These are phyloP conservation scores for Lasiodiplodia sp. DNA, from an alignment of 2,329 filamentous ascomycete species.

Conservation along the genomic window DNA sequence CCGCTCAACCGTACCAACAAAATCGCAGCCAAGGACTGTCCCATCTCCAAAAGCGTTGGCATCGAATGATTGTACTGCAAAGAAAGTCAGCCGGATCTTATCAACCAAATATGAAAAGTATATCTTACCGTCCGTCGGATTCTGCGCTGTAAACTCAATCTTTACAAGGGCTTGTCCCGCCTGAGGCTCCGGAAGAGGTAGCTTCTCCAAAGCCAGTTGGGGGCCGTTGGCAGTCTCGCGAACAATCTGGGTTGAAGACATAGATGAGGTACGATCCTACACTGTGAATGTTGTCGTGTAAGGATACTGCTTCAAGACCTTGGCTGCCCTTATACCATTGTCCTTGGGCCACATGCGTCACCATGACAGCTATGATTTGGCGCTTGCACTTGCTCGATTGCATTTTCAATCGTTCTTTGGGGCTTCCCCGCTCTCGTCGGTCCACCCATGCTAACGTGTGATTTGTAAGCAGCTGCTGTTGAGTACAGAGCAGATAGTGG, in stretches of 20 bases:
- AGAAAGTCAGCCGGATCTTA: not conserved
- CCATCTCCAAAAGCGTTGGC: constrained; percentile 48
- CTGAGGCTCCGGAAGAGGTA: not conserved
- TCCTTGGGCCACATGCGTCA: not conserved
- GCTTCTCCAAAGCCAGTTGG: not conserved
- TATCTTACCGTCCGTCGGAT: constrained; percentile 36
- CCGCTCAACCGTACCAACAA: constrained; percentile 46
- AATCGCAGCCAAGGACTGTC: constrained; percentile 49
- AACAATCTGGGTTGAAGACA: constrained; percentile 1
- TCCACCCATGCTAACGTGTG: not conserved
- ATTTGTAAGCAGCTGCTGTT: not conserved
- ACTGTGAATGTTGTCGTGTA: too few species aligned
- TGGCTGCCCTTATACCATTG: too few species aligned
- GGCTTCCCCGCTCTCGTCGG: too few species aligned
- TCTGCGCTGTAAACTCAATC: constrained; percentile 35
- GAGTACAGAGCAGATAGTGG: not conserved
- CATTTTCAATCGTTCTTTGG: too few species aligned
- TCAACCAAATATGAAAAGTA: too few species aligned
- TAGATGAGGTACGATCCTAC: too few species aligned
- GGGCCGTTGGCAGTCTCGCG: not conserved
- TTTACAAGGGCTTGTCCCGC: constrained; percentile 33
- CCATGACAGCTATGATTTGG: not conserved
- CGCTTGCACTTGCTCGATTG: not conserved
- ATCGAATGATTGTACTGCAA: constrained; percentile 35
- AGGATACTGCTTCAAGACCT: too few species aligned